Conservation (phyloP, 2,329 filamentous ascomycete species). For the Fusarium mundagurra region DNA sequence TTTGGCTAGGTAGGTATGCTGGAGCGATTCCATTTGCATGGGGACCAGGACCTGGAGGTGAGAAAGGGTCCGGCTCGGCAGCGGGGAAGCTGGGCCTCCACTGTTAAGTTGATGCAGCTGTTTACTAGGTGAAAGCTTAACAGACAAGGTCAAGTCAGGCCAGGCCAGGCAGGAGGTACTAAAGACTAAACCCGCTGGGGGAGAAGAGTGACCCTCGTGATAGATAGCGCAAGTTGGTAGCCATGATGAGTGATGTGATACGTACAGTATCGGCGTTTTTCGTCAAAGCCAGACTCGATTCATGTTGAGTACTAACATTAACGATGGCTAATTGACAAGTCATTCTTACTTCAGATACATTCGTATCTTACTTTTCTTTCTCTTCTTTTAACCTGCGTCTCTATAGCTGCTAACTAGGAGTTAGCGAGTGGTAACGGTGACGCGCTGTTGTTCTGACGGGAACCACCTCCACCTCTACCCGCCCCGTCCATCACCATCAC, state of each 20-base stretch:
- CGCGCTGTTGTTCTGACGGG: slow-evolving; percentile 23
- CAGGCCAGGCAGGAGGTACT: slow-evolving; percentile 3
- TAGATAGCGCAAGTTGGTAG: slow-evolving; percentile 23
- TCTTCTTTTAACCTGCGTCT: background rate
- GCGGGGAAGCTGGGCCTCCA: slow-evolving; percentile 37
- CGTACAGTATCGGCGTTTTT: slow-evolving; percentile 15
- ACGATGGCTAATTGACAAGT: background rate
- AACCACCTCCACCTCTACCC: slow-evolving; percentile 41
- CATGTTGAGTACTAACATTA: background rate
- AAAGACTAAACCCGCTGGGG: slow-evolving; percentile 13
- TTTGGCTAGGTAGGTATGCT: slow-evolving; percentile 12
- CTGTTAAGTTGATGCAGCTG: slow-evolving; percentile 27
- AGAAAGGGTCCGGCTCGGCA: slow-evolving; percentile 26
- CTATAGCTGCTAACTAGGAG: background rate
- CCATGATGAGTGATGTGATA: slow-evolving; percentile 10
- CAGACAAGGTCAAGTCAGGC: slow-evolving; percentile 11
- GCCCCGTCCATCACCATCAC: slow-evolving; percentile 31
- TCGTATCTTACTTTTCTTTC: background rate
- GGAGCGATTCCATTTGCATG: slow-evolving; percentile 17
- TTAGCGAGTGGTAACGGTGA: slow-evolving; percentile 42
- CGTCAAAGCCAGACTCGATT: slow-evolving; percentile 30
- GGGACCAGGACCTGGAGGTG: slow-evolving; percentile 17
- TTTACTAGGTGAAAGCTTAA: slow-evolving; percentile 18
- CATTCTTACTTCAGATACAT: background rate
- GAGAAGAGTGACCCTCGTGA: slow-evolving; percentile 30